phyloP scores from a whole-genome alignment of 805 yeast genomes.

The Monosporozyma servazzii region DNA sequence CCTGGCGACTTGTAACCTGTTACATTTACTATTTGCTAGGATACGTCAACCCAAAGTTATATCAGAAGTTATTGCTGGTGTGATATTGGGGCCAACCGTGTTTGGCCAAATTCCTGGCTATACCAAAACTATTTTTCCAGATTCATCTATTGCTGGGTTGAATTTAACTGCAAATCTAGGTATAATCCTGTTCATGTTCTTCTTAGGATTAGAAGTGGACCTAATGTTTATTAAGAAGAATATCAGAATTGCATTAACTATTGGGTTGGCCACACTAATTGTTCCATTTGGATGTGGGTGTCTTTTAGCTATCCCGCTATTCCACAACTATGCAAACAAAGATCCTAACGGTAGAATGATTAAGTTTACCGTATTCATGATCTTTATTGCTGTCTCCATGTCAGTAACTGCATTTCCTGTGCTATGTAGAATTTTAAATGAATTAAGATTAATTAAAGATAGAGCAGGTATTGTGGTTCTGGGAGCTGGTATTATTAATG shows the following conservation, averaged over 20 bases:
- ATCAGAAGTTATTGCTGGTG: conserved; percentile 73
- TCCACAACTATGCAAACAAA: conserved; percentile 41
- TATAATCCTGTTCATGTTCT: conserved; percentile 61
- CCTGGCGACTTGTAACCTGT: conserved; percentile 46
- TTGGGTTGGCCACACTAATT: conserved; percentile 65
- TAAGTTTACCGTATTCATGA: conserved; percentile 65
- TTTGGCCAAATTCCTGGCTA: conserved; percentile 64
- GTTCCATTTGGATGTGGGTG: conserved; percentile 77
- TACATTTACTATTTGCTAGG: conserved; percentile 51
- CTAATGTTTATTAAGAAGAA: conserved; percentile 53
- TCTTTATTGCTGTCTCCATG: conserved; percentile 74
- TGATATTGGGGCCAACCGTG: conserved; percentile 65
- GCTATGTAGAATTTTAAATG: conserved; percentile 67
- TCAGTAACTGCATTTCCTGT: conserved; percentile 85
- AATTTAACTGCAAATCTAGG: conserved; percentile 67
- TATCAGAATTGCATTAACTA: conserved; percentile 50
- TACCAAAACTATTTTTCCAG: conserved; percentile 55
- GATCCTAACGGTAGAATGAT: conserved; percentile 29
- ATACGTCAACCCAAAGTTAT: conserved; percentile 72
- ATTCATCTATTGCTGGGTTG: conserved; percentile 51
- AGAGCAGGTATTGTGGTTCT: conserved; percentile 66
- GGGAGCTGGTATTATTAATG: conserved; percentile 77
- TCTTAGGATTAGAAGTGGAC: conserved; percentile 76
- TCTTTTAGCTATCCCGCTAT: conserved; percentile 58
- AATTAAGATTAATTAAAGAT: conserved; percentile 58